A percentile compares a stretch with the other conserved stretches of the same genome.
Conservation (phyloP, 805 yeast species). For the Myxozyma geophila region DNA sequence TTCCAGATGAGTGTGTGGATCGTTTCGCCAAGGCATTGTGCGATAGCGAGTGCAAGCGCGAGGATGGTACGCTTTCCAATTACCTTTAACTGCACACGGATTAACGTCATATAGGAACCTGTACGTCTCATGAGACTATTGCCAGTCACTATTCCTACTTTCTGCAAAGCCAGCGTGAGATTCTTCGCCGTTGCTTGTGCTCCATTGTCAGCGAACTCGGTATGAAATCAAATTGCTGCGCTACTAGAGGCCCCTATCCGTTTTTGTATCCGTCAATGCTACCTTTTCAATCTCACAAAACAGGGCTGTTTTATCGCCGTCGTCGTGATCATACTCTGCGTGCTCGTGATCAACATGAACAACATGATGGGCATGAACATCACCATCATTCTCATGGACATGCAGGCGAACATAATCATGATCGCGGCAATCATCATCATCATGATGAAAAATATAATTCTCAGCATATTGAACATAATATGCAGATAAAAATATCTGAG, state of each 20-base stretch:
- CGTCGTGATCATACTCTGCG: background rate
- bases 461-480: background rate
- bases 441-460: background rate
- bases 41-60: conserved; percentile 20
- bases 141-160: conserved; percentile 25
- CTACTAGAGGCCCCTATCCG: conserved; percentile 9
- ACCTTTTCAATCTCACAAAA: background rate
- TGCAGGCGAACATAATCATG: background rate
- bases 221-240: conserved; percentile 12
- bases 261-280: conserved; percentile 1
- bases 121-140: conserved; percentile 20
- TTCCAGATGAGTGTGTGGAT: conserved; percentile 16
- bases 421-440: conserved; percentile 5
- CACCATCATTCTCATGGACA: background rate
- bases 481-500: background rate
- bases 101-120: conserved; percentile 2
- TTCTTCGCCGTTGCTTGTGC: conserved; percentile 28
- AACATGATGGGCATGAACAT: background rate
- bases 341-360: too few relatives aligned
- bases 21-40: conserved; percentile 21
- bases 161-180: conserved; percentile 13
- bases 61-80: conserved; percentile 3
- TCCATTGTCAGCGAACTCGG: conserved; percentile 18
- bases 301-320: background rate
- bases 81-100: background rate